phyloP scores from a whole-genome alignment of 345 rosid species.

The Eucalyptus brandiana region DNA sequence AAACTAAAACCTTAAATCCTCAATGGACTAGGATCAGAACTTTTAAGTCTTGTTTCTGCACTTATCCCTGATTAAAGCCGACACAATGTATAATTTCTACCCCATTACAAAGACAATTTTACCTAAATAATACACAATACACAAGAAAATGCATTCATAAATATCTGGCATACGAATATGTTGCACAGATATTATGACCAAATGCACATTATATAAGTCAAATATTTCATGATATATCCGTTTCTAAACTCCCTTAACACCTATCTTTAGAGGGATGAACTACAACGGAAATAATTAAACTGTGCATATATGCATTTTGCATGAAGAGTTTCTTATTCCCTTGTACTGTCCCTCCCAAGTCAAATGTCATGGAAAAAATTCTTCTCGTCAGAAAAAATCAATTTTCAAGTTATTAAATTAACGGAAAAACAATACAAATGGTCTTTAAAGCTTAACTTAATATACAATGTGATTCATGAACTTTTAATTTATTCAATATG shows the following conservation, averaged over 20 bases:
- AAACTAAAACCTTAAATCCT: background rate
- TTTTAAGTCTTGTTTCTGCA: background rate
- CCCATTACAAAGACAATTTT: background rate
- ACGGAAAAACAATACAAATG: too few species aligned
- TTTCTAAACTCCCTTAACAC: background rate
- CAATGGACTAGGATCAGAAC: background rate
- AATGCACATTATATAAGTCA: background rate
- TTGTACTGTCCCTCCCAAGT: background rate
- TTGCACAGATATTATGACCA: background rate
- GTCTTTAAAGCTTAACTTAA: too few species aligned
- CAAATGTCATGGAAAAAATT: too few species aligned
- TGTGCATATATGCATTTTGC: background rate
- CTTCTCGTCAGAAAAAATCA: background rate
- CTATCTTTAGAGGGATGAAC: background rate
- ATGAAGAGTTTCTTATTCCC: background rate
- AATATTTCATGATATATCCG: background rate
- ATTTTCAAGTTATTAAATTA: background rate
- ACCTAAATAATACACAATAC: background rate
- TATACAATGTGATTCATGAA: rapidly evolving
- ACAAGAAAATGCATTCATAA: background rate
- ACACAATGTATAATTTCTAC: background rate
- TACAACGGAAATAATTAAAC: background rate
- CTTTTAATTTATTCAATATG: too few species aligned
- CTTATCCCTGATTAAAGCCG: background rate
- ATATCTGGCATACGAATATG: background rate